These are phyloP conservation scores for Paracamarosporium sp. DNA, from an alignment of 2,329 filamentous ascomycete species.

Conservation along the genomic window DNA sequence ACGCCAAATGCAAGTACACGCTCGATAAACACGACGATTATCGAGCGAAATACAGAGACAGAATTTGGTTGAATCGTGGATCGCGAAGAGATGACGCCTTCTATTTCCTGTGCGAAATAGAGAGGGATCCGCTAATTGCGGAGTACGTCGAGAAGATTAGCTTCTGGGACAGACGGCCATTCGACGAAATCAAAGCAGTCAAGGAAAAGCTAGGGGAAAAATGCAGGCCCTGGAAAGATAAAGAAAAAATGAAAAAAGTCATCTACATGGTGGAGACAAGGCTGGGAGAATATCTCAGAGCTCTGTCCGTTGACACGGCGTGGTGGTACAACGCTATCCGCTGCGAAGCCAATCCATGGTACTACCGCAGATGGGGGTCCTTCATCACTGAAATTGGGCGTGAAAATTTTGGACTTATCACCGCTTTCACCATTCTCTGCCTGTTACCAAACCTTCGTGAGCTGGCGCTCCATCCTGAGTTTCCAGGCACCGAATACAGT, in stretches of 20 bases:
- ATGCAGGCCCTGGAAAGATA: background rate
- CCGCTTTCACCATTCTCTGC: background rate
- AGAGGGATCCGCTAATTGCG: background rate
- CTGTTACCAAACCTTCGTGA: background rate
- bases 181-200: background rate
- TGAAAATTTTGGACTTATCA: background rate
- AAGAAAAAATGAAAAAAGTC: background rate
- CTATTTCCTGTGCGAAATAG: background rate
- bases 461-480: background rate
- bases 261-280: background rate
- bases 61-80: background rate
- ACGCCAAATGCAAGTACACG: background rate
- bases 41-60: background rate
- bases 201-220: background rate
- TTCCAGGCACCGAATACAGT: background rate
- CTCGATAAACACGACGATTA: slow-evolving; percentile 1
- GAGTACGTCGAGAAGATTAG: background rate
- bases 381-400: background rate
- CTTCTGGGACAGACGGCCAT: background rate
- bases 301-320: background rate
- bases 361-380: no score
- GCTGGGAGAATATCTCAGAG: background rate
- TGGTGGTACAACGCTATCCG: background rate
- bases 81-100: background rate
- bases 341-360: background rate